phyloP scores from a whole-genome alignment of 768 basidiomycete species.

The Termitomyces sp. region DNA sequence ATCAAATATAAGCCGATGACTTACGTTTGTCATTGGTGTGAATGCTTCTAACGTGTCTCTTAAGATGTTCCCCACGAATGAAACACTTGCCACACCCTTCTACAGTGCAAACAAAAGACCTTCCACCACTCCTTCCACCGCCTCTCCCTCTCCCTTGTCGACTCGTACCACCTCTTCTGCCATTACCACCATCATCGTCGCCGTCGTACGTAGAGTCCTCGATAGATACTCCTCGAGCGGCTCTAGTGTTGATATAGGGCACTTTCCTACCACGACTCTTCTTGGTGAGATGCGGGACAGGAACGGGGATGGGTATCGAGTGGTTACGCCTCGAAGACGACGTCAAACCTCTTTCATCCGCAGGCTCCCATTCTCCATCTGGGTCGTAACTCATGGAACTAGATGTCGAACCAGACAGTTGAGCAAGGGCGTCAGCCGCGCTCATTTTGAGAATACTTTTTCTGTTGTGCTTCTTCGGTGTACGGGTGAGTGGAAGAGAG shows the following conservation, averaged over 20 bases:
- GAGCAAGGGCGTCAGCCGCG: constrained; percentile 21
- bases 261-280: constrained; percentile 68
- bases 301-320: constrained; percentile 41
- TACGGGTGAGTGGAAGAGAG: background rate
- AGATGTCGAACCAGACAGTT: constrained; percentile 9
- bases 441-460: constrained; percentile 11
- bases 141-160: constrained; percentile 20
- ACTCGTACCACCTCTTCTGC: constrained; percentile 10
- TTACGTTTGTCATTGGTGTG: constrained; percentile 92
- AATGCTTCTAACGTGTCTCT: constrained; percentile 83
- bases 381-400: constrained; percentile 2
- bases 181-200: constrained; percentile 10
- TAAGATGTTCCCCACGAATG: constrained; percentile 84
- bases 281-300: constrained; percentile 67
- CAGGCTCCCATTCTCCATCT: constrained; percentile 5
- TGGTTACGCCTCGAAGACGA: constrained; percentile 12
- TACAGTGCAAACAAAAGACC: constrained; percentile 73
- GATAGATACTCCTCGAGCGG: constrained; percentile 4
- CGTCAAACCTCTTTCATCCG: background rate
- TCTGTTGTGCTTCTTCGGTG: constrained; percentile 8
- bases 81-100: constrained; percentile 87
- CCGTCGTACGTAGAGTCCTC: constrained; percentile 7
- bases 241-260: constrained; percentile 43
- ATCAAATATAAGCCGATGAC: constrained; percentile 25
- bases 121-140: constrained; percentile 36